Base-by-base conservation (phyloP, 164 flowering plant genomes). In the Magnolia sinica region DNA sequence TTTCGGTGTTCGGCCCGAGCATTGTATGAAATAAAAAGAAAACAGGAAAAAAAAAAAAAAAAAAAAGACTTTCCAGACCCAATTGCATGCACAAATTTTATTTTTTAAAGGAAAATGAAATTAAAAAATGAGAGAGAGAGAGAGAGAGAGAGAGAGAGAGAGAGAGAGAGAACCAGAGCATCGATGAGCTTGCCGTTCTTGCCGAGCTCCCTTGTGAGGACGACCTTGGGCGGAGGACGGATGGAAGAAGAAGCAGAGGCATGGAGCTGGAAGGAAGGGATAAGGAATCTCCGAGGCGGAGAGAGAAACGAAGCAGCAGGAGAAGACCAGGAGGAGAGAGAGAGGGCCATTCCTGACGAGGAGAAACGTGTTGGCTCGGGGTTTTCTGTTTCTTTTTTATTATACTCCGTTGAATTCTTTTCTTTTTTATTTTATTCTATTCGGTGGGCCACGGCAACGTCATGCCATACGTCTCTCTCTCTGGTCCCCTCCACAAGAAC, bases 141-240 rank as follows among this genome's bases (percentile, higher is more conserved):
- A 27, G 45, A 5, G 45, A 37, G 7, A 5, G 45, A 3, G 45
- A 76, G 64, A 74, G 73, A 65, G 1, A 5, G 45, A 37, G 7
- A 5, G 45, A 3, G 45, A 76, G 64, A 74, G 73, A 65, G 1
- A 81, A 95, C 98, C 86, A 96, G 84, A 77, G 95, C 91, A 10
- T 77, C 37, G 82, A 93, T 82, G 87, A 96, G 98, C 87, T 91
- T 92, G 76, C 68, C 88, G 74, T 96, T 96, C 85, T 96, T 96
- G 80, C 99, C 98, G 0, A 84, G 94, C 77, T 92, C 97, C 80
- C 99, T 83, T 37, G 98, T 96, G 73, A 93, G 98, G 6, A 93
- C 99, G 55, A 96, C 99, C 79, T 85, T 50, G 31, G 77, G 71
- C 50, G 8, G 13, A 16, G 64, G 49, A 24, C 20, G 18, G 0